These are phyloP conservation scores for Salix exigua DNA, from an alignment of 345 rosid genomes.

Conservation along the genomic window DNA sequence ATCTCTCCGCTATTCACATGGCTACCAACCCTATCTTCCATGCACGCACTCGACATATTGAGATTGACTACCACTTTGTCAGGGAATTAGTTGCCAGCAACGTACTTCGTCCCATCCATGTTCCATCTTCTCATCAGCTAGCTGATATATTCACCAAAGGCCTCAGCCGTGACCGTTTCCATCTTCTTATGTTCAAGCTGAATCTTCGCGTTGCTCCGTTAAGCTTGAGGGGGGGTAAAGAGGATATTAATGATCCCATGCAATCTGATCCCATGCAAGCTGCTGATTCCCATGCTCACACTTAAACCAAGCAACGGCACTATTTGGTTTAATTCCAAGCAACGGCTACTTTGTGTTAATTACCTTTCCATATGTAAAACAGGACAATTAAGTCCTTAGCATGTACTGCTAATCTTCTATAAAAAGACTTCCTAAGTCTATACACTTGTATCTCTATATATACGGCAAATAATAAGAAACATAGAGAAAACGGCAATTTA, in stretches of 20 bases:
- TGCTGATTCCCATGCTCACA: too few species aligned
- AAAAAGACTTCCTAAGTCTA: background rate
- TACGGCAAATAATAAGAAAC: rapidly evolving
- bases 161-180: background rate
- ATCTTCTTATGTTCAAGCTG: background rate
- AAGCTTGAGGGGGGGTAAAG: background rate
- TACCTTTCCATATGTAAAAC: too few species aligned
- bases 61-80: background rate
- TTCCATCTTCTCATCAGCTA: background rate
- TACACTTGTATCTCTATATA: too few species aligned
- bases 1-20: background rate
- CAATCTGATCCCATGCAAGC: too few species aligned
- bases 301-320: too few species aligned
- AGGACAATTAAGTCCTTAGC: too few species aligned
- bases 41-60: background rate
- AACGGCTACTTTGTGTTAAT: too few species aligned
- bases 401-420: background rate
- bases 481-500: rapidly evolving
- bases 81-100: background rate
- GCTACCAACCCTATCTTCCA: background rate
- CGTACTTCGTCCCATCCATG: background rate
- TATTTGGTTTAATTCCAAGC: too few species aligned
- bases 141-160: background rate
- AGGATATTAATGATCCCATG: too few species aligned
- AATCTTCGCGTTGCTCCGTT: background rate